Base-by-base conservation (phyloP, 345 rosid genomes). In the Isatis tinctoria region DNA sequence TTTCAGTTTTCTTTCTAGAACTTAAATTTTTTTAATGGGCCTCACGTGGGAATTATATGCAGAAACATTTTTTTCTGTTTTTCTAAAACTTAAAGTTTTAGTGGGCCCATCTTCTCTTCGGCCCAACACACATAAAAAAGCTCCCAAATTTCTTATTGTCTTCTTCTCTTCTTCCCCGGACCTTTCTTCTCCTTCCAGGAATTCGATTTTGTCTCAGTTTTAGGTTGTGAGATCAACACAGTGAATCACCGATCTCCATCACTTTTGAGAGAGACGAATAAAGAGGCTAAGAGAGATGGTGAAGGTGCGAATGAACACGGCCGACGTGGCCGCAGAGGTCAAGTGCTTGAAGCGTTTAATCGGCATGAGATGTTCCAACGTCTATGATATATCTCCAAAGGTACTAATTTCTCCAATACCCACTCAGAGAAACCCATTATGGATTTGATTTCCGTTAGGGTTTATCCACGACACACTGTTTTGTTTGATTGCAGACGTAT, bases 271-370 rank as follows among this genome's bases (percentile, higher is more conserved):
- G 39, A 70, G 65, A 33, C 1, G 4, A 51, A 40, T n/a, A 11
- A 32, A 27, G 24, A 22, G 51, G 18, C 52, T 10, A 11, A 10
- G 1, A 60, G 28, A 44, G 10, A 93, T 92, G 99, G 99, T 90
- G 92, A 95, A 95, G 85, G 96, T 92, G 35, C 94, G 98, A 10
- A 87, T 95, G 97, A 95, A 90, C 89, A 95, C 96, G 85, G 99
- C 98, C 74, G 98, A 92, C 71, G 98, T 95, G 78, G 99, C 99
- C 49, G 97, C 98, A 4, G 99, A 92, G 81, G 99, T 92, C 49
- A 96, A 92, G 80, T 92, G 97, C 82, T 69, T 90, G 65, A 88
- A 96, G 67, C 78, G 87, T 2, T 79, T 96, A 43, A 92, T 96
- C 81, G 98, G 98, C 78, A 90, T 92, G 97, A 90, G 98, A 33